A percentile compares a stretch with the other conserved stretches of the same genome.
Conservation (phyloP, 495 filamentous ascomycete species). For the Evansstolkia leycettana region DNA sequence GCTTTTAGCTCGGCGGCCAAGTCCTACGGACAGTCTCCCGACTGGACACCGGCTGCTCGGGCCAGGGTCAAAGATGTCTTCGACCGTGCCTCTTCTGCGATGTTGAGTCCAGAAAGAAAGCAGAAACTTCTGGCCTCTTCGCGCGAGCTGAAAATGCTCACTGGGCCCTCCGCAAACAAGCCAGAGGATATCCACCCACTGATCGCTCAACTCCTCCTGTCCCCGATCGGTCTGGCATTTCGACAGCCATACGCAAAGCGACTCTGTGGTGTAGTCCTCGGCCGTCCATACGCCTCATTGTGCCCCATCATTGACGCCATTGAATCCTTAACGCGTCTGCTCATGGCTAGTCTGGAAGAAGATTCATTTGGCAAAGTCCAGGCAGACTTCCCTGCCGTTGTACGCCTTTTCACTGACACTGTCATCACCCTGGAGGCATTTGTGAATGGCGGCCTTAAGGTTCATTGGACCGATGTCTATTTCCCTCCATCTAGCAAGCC, state of each 20-base stretch:
- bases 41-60: conserved; percentile 33
- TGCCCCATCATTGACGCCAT: conserved; percentile 57
- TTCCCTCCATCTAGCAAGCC: conserved; percentile 30
- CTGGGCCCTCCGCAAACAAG: conserved; percentile 15
- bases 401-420: conserved; percentile 56
- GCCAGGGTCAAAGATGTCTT: conserved; percentile 30
- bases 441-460: conserved; percentile 36
- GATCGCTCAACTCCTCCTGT: conserved; percentile 24
- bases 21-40: conserved; percentile 45
- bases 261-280: conserved; percentile 50
- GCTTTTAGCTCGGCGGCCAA: conserved; percentile 42
- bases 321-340: conserved; percentile 53
- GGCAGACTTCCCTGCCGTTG: conserved; percentile 56
- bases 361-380: conserved; percentile 84
- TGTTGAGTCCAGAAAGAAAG: conserved; percentile 32
- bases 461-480: conserved; percentile 76
- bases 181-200: conserved; percentile 28
- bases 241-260: conserved; percentile 54
- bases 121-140: conserved; percentile 23
- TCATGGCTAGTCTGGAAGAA: conserved; percentile 62
- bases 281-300: conserved; percentile 51
- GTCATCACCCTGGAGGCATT: conserved; percentile 61
- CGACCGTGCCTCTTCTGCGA: conserved; percentile 27
- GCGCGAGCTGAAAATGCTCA: conserved; percentile 28
- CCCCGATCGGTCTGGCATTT: conserved; percentile 55